A percentile compares a stretch with the other conserved stretches of the same genome.
These are phyloP conservation scores for Lasiosphaeris hirsuta DNA, from an alignment of 495 filamentous ascomycete genomes.

Conservation along the genomic window DNA sequence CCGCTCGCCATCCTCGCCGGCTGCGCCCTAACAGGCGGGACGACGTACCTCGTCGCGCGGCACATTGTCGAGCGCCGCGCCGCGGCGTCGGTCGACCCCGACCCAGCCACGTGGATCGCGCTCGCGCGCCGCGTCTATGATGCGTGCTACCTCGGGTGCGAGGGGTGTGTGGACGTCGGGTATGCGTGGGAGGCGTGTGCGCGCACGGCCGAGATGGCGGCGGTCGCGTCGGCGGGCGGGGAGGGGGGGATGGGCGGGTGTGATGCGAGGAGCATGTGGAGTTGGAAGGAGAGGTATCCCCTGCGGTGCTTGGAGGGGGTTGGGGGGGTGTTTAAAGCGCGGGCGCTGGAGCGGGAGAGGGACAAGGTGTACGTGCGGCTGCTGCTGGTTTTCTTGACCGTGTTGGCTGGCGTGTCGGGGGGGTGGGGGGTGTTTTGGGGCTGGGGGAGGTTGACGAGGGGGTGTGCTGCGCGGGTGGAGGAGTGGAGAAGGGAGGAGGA, in stretches of 20 bases:
- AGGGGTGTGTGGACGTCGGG: not conserved
- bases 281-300: not conserved
- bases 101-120: not conserved
- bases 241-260: no score
- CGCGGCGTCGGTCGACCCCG: not conserved
- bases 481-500: not conserved
- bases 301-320: not conserved
- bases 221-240: no score
- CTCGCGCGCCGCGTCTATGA: not conserved
- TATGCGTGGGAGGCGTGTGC: not conserved
- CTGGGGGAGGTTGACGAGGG: not conserved
- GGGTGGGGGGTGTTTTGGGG: no score
- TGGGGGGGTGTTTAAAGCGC: not conserved
- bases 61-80: not conserved
- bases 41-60: not conserved
- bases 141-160: not conserved
- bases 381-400: no score
- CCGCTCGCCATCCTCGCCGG: not conserved
- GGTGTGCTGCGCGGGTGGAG: not conserved
- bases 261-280: not conserved
- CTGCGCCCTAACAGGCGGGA: not conserved
- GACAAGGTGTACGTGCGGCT: no score
- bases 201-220: not conserved
- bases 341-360: no score
- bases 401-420: no score